phyloP scores from a whole-genome alignment of 768 basidiomycete species.

The Polyporus arcularius region DNA sequence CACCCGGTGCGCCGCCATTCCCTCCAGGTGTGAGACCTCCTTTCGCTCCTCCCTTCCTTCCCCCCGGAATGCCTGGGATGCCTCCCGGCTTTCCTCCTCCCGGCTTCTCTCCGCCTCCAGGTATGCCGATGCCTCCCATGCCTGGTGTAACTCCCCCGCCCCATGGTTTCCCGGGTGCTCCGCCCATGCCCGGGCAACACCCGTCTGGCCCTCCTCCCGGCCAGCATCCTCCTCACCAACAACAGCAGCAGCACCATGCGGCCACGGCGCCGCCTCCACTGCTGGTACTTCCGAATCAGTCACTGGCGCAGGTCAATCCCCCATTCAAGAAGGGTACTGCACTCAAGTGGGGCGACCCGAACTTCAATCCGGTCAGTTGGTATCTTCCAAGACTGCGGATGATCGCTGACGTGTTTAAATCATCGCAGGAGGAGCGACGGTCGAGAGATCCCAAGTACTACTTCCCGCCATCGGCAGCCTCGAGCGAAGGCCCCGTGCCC shows the following conservation, averaged over 20 bases:
- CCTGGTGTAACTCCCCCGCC: constrained; percentile 26
- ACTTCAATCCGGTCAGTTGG: constrained; percentile 71
- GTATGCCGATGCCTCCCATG: constrained; percentile 23
- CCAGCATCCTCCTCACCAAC: constrained; percentile 26
- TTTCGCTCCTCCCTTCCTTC: constrained; percentile 37
- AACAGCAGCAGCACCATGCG: constrained; percentile 24
- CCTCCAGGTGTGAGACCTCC: constrained; percentile 39
- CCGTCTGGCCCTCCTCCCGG: constrained; percentile 28
- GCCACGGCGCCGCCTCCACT: constrained; percentile 28
- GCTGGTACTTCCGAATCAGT: constrained; percentile 55
- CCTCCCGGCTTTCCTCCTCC: constrained; percentile 33
- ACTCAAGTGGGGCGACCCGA: constrained; percentile 74
- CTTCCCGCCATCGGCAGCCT: constrained; percentile 29
- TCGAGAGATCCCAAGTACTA: constrained; percentile 66
- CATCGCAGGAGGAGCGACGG: constrained; percentile 72
- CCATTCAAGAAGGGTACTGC: constrained; percentile 75
- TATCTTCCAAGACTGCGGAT: neutral
- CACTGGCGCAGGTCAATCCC: constrained; percentile 64
- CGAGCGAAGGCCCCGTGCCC: constrained; percentile 28
- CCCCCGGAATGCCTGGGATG: constrained; percentile 29
- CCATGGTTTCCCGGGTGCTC: constrained; percentile 31
- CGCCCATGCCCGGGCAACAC: constrained; percentile 24
- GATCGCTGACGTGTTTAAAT: neutral
- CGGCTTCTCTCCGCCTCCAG: constrained; percentile 29
- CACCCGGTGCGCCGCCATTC: constrained; percentile 36